Base-by-base conservation (phyloP, 441 rosid species). In the Pelargonium fulgidum region DNA sequence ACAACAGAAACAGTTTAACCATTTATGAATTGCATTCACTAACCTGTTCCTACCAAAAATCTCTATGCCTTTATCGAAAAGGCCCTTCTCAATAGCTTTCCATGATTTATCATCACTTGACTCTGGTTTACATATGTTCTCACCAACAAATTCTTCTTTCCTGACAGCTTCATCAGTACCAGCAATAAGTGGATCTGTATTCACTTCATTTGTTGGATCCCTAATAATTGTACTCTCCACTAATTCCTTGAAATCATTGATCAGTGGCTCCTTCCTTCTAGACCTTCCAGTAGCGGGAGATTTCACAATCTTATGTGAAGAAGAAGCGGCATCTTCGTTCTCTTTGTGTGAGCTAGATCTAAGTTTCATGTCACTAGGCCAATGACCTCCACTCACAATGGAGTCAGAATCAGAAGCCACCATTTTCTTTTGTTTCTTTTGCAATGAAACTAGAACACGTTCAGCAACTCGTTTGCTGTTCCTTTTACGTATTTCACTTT, bases 31-130 rank as follows among this genome's bases (percentile, higher is more conserved):
- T 29, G 58, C 20, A 62, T 68, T 14, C 24, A 81, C 90, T 66
- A 52, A 94, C 98, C 97, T 87, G 80, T 92, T 90, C 83, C 88
- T 83, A 66, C 98, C 99, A 84, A 90, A 94, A 73, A 94, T 92
- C 83, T 94, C 93, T 58, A 92, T 75, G 63, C 98, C 98, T 82
- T 94, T 92, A 76, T 89, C 93, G 74, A 85, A 89, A 66, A 94
- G 90, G 78, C 92, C 82, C 84, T 89, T 90, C 76, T 94, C 99
- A 72, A 92, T 77, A 71, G 90, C 80, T 81, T 88, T 89, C 98
- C 98, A 94, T 22, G 89, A 85, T 70, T 78, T 82, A 48, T 77
- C 81, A 77, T 76, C 87, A 77, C 75, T 71, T 62, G 68, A 41
- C 74, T 84, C 90, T 78, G 70, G 83, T 74, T 76, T 84, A 77